A percentile compares a stretch with the other conserved stretches of the same genome.
Conservation (phyloP, 306 rosid genomes). For the Cucurbita maxima region DNA sequence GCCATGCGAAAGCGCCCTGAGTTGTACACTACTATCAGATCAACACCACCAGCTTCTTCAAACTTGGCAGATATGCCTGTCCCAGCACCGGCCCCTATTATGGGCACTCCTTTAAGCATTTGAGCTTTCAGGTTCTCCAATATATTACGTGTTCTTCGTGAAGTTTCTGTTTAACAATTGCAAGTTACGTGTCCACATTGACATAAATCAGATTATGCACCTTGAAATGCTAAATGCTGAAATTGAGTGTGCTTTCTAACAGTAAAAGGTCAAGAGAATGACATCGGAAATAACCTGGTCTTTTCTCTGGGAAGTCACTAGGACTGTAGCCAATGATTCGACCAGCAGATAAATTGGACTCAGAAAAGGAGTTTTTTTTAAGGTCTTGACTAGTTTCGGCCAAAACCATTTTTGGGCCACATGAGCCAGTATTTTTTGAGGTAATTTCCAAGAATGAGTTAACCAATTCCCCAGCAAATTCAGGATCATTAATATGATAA, state of each 20-base stretch:
- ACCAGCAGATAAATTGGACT: constrained; percentile 15
- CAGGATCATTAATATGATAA: constrained; percentile 70
- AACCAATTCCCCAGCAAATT: constrained; percentile 64
- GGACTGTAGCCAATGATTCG: constrained; percentile 29
- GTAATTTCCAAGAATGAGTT: constrained; percentile 63
- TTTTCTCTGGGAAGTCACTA: constrained; percentile 73
- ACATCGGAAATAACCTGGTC: constrained; percentile 41
- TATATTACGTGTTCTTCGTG: constrained; percentile 43
- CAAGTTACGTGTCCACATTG: background rate
- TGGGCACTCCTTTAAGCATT: constrained; percentile 50
- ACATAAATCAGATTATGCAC: background rate
- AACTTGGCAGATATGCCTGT: constrained; percentile 95
- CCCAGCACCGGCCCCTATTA: constrained; percentile 92
- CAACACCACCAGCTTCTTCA: constrained; percentile 93
- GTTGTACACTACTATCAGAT: constrained; percentile 76
- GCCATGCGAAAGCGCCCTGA: constrained; percentile 98
- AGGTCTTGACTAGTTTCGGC: constrained; percentile 22
- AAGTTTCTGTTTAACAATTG: constrained; percentile 44
- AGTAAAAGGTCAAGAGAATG: background rate
- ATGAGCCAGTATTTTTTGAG: constrained; percentile 19
- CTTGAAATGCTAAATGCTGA: background rate
- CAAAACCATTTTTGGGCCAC: constrained; percentile 15
- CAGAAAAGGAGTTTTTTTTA: constrained; percentile 18
- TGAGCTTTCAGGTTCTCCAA: constrained; percentile 60
- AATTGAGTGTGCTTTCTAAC: background rate